Evolutionary conservation across 768 basidiomycete species (phyloP).

Genomic region (Solioccasus polychromus): DNA sequence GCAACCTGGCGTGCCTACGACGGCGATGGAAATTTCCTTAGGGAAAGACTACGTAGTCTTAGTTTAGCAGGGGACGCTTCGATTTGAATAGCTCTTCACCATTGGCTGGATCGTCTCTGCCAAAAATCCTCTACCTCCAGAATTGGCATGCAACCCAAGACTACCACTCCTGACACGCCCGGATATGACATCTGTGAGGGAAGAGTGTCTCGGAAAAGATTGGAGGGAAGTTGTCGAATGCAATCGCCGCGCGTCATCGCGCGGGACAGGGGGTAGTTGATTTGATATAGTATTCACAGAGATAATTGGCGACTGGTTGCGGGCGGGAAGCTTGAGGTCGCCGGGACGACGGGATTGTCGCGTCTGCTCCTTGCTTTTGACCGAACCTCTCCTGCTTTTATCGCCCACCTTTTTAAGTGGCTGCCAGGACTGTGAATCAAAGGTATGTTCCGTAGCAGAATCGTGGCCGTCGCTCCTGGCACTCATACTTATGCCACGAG

Average conservation of each 20-base stretch:
- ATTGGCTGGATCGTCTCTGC: slow-evolving; percentile 19
- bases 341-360: slow-evolving; percentile 49
- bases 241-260: slow-evolving; percentile 39
- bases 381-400: slow-evolving; percentile 46
- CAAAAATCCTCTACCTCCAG: slow-evolving; percentile 15
- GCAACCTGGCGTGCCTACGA: slow-evolving; percentile 74
- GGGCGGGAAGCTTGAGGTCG: slow-evolving; percentile 61
- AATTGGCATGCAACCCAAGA: slow-evolving; percentile 42
- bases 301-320: slow-evolving; percentile 42
- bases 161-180: slow-evolving; percentile 63
- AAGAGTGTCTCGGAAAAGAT: slow-evolving; percentile 33
- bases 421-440: slow-evolving; percentile 54
- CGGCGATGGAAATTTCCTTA: slow-evolving; percentile 57
- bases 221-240: slow-evolving; percentile 39
- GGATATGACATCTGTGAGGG: slow-evolving; percentile 32
- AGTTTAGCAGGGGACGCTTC: slow-evolving; percentile 3
- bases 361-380: slow-evolving; percentile 44
- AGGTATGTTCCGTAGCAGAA: slow-evolving; percentile 40
- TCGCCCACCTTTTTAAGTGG: slow-evolving; percentile 38
- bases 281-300: slow-evolving; percentile 29
- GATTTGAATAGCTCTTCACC: slow-evolving; percentile 20
- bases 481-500: slow-evolving; percentile 56
- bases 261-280: slow-evolving; percentile 33
- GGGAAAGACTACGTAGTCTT: slow-evolving; percentile 21
- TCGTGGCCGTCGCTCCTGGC: slow-evolving; percentile 42